Evolutionary conservation across 495 filamentous ascomycete species (phyloP), one percentile per base, ranked within the genome.

Genomic region (Trichoderma parareesei): DNA sequence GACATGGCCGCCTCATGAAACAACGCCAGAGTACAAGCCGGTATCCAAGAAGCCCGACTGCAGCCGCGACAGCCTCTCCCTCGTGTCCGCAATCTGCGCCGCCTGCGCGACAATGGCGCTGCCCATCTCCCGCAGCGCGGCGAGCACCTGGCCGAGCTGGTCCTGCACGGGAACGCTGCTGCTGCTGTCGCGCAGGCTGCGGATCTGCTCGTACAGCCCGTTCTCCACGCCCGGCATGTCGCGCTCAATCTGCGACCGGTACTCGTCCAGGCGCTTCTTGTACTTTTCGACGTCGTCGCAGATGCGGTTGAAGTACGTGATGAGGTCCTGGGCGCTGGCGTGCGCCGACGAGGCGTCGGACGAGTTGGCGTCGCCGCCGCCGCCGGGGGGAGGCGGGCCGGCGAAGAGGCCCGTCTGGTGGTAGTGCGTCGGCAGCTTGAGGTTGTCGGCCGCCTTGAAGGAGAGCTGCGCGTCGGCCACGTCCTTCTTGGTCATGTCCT

Each of bases 221-320:
- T 79, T 77, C 70, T 95, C 90, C 33, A 96, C 86, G 4, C 87
- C 85, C 60, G 88, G 80, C 60, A 97, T 79, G 72, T 94, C 91
- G 67, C 85, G 81, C 75, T 96, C 92, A 62, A 97, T 91, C 73
- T 96, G 91, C 60, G 82, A 78, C 61, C 96, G 75, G 65, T 88
- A 90, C 38, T 78, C 75, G 67, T 85, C 82, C 71, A 92, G 92
- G 67, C 75, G 80, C 7, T 81, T 79, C 41, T 93, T 81, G 38
- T 87, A 87, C 7, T 78, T 73, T 8, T 82, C 76, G 84, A 96
- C 87, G 68, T 88, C 89, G 59, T 90, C 86, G 0, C 88, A 82
- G 18, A 88, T 85, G 53, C 81, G 81, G 6, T 84, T 86, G 74
- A 96, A 95, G 74, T 88, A 95, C 46, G 84, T 82, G 48, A 96